Evolutionary conservation across 2,329 filamentous ascomycete genomes (phyloP).

Genomic region (Thelonectria blattea): DNA sequence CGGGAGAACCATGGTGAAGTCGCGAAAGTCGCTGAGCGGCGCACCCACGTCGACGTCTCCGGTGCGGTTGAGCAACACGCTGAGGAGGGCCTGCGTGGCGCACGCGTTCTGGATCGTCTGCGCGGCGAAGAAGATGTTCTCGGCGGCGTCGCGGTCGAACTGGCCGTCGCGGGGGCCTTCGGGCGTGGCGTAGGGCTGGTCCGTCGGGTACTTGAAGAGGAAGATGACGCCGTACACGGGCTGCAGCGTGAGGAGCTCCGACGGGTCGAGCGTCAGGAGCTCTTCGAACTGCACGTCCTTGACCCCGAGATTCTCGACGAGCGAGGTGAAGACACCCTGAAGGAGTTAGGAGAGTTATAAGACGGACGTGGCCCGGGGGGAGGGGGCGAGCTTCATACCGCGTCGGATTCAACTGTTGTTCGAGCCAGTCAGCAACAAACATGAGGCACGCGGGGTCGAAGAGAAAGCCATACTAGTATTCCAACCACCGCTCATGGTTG

Average conservation of each 20-base stretch:
- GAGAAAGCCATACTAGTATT: slow-evolving; percentile 72
- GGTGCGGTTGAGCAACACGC: slow-evolving; percentile 86
- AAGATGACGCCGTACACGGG: slow-evolving; percentile 96
- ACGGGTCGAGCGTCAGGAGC: slow-evolving; percentile 84
- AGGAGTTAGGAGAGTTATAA: slow-evolving; percentile 6
- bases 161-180: slow-evolving; percentile 78
- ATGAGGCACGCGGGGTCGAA: not conserved
- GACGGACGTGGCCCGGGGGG: not conserved
- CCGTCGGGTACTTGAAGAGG: slow-evolving; percentile 93
- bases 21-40: slow-evolving; percentile 77
- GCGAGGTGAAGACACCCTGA: slow-evolving; percentile 93
- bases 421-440: slow-evolving; percentile 15
- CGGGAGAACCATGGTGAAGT: slow-evolving; percentile 86
- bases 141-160: slow-evolving; percentile 77
- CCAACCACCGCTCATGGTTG: slow-evolving; percentile 80
- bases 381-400: slow-evolving; percentile 60
- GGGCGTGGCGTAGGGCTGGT: slow-evolving; percentile 63
- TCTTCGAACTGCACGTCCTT: slow-evolving; percentile 97
- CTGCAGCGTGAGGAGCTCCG: slow-evolving; percentile 71
- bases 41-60: slow-evolving; percentile 73
- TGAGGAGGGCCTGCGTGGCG: slow-evolving; percentile 92
- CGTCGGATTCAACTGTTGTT: slow-evolving; percentile 81
- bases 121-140: slow-evolving; percentile 88
- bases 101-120: slow-evolving; percentile 99
- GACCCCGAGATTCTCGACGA: slow-evolving; percentile 89